Base-by-base conservation (phyloP, 192 early-diverging fungal genomes). In the Coemansia sp. region DNA sequence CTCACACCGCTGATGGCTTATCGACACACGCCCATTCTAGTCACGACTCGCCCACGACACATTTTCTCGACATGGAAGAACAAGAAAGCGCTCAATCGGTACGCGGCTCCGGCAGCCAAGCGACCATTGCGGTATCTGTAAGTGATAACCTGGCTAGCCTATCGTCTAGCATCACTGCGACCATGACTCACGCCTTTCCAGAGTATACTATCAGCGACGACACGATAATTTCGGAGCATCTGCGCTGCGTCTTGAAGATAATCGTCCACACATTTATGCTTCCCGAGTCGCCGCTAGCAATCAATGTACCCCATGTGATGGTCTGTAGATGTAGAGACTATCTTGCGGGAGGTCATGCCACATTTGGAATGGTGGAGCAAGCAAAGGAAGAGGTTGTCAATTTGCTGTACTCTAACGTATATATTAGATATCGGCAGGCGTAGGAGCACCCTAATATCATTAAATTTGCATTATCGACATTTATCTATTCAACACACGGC, bases 401-500 rank as follows among this genome's bases (percentile, higher is more conserved):
- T n/a, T 46, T 79, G 24, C 37, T 79, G 29, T 73, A 79, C 39
- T 40, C 68, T 11, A 79, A 79, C 44, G 73, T 80, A 3, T 74
- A 80, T 59, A 65, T 75, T 27, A 36, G 59, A 39, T 60, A 60
- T 39, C 59, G 59, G 14, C 34, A 60, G 34, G 34, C 59, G 59
- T 60, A 60, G 59, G 24, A 27, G 24, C 24, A 27, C 24, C 0
- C 24, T 27, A 27, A 27, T 27, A 27, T 27, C 24, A 27, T 27
- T 27, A 27, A 27, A 17, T 24, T 39, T 60, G 37, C 36, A 60
- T 21, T 60, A 39, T n/a, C 41, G 13, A 1, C 14, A 42, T 42
- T 4, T 42, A 39, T 42, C 4, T 16, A 42, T 42, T 14, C 5
- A 16, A 42, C 40, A 42, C 37, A 39, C 40, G 40, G 13, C 16